Base-by-base conservation (phyloP, 2,329 filamentous ascomycete species). In the Aspergillus costaricaensis region DNA sequence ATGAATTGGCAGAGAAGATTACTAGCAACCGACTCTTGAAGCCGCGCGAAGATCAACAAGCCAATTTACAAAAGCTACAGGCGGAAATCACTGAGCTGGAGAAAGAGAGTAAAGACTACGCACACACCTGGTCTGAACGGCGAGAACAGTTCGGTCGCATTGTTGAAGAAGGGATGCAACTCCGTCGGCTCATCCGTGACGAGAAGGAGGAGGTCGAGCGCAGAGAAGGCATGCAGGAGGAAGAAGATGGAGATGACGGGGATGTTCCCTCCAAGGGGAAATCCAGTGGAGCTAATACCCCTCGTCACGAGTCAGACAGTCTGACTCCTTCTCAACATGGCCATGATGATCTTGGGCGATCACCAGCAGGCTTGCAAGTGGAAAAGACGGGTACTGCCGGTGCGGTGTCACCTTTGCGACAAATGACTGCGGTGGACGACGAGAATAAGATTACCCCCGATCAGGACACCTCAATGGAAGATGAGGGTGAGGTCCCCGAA, bases 151-250 rank as follows among this genome's bases (percentile, higher is more conserved):
- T 97, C 76, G 91, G 89, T 60, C 85, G 87, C 58, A 93, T 98
- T 70, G 91, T 96, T 73, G 91, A 93, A 61, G 94, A 97, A 79
- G 92, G 92, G n/a, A 90, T 91, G 85, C 84, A 91, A 65, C 83
- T 98, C 74, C 83, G 93, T 60, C 84, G 91, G 52, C 83, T 96
- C 74, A 96, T 98, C 71, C 88, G 92, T 62, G 93, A 96, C 71
- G 94, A 97, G 81, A 96, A 96, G 79, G 93, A 96, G 74, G 92
- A 96, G 77, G 91, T 95, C 0, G 92, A 96, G 77, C 83, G 91
- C 44, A 85, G 92, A 57, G 92, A 96, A 75, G 92, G 91, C 30
- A 92, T 92, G 65, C 88, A 87, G 51, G 88, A 84, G 62, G 82
- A 79, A 4, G 82, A 88, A 67, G 87, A 88, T 39, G 83, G 79